phyloP scores from a whole-genome alignment of 768 basidiomycete genomes.

The Lyophyllum semitale region DNA sequence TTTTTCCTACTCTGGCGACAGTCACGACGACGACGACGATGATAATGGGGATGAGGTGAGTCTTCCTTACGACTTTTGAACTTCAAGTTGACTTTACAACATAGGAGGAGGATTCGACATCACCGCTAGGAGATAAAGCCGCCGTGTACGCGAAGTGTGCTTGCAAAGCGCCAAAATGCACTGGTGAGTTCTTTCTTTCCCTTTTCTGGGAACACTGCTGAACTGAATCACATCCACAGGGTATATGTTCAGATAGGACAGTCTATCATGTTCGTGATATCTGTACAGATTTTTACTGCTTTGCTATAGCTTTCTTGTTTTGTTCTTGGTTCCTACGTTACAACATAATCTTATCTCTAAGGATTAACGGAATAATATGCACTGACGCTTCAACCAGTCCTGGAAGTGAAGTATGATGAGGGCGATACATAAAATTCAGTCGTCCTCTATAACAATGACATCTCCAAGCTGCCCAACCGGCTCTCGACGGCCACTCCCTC shows the following conservation, averaged over 20 bases:
- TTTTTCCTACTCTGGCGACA: slow-evolving; percentile 68
- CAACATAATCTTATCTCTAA: not conserved
- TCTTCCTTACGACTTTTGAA: slow-evolving; percentile 7
- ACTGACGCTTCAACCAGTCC: not conserved
- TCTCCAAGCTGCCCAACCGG: slow-evolving; percentile 30
- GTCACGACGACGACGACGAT: slow-evolving; percentile 24
- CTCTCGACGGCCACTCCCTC: slow-evolving; percentile 14
- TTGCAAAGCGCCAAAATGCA: slow-evolving; percentile 56
- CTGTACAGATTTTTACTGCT: not conserved
- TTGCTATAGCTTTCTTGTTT: not conserved
- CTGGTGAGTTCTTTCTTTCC: slow-evolving; percentile 32
- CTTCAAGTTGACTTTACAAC: not conserved
- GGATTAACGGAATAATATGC: not conserved
- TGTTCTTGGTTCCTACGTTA: not conserved
- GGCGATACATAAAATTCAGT: slow-evolving; percentile 3
- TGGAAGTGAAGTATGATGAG: not conserved
- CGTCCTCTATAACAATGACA: slow-evolving; percentile 45
- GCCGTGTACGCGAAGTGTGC: slow-evolving; percentile 50
- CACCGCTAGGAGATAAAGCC: slow-evolving; percentile 25
- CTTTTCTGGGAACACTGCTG: not conserved
- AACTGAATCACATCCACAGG: slow-evolving; percentile 6
- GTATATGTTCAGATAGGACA: slow-evolving; percentile 18
- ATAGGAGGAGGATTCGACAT: not conserved
- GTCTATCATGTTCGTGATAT: not conserved
- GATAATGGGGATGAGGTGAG: slow-evolving; percentile 40